phyloP scores from a whole-genome alignment of 208 protist genomes.

The Crithidia acanthocephali region DNA sequence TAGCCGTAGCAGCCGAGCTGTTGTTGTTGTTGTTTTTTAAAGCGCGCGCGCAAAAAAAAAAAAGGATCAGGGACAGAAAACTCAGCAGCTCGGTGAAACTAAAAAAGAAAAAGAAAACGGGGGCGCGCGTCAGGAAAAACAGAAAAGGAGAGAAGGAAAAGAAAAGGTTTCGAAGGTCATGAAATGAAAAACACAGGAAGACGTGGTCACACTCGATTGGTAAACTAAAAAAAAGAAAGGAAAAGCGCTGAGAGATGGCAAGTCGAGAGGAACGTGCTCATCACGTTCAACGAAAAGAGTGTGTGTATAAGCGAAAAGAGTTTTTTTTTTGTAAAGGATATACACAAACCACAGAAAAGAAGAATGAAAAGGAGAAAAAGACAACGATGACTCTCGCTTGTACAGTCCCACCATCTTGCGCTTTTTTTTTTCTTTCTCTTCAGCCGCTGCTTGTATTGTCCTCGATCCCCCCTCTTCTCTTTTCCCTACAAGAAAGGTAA shows the following conservation, averaged over 20 bases:
- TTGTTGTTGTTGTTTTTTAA: too few relatives aligned
- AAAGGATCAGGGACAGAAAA: conserved; percentile 1
- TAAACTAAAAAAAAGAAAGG: neutral
- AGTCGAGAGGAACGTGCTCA: neutral
- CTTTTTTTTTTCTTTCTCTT: conserved; percentile 10
- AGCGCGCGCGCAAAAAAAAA: neutral
- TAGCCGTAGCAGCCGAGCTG: too few relatives aligned
- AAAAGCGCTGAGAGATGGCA: neutral
- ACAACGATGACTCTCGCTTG: neutral
- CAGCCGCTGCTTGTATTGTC: neutral
- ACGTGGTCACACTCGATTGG: neutral
- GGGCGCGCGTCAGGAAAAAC: too few relatives aligned
- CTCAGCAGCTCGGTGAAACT: too few relatives aligned
- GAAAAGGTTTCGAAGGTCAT: neutral
- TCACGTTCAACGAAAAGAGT: neutral
- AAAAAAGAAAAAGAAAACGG: conserved; percentile 8
- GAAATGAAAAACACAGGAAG: neutral
- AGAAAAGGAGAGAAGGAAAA: neutral
- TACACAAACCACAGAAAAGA: neutral
- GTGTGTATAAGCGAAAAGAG: neutral
- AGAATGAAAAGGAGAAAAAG: neutral
- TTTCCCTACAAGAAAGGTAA: neutral
- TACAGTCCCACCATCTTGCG: too few relatives aligned
- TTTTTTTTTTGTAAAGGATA: neutral
- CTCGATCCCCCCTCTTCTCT: neutral